These are phyloP conservation scores for Chlamydomonas schloesseri DNA, from an alignment of 139 green algal genomes.

Conservation along the genomic window DNA sequence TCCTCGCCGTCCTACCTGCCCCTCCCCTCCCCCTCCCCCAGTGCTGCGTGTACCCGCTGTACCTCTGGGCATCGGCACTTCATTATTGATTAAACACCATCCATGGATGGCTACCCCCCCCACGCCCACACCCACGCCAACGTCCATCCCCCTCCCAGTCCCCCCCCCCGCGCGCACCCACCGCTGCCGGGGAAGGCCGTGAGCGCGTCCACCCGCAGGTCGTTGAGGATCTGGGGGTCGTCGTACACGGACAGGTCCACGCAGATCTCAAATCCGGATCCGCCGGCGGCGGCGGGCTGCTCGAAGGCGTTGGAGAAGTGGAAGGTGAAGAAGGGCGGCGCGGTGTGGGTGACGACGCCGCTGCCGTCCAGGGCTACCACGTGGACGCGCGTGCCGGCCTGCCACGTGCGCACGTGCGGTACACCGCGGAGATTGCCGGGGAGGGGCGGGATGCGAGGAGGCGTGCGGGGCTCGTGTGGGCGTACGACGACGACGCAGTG, in stretches of 20 bases:
- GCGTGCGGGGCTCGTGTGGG: no score
- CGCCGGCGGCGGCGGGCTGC: neutral
- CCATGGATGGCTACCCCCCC: no score
- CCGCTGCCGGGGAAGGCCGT: slow-evolving; percentile 36
- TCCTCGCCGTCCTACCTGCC: no score
- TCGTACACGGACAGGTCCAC: slow-evolving; percentile 80
- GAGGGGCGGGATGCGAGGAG: no score
- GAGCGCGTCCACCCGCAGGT: slow-evolving; percentile 59
- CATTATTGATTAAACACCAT: no score
- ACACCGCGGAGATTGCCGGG: no score
- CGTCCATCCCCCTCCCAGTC: no score
- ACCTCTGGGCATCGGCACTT: no score
- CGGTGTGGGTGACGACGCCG: slow-evolving; percentile 49
- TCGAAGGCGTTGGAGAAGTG: slow-evolving; percentile 82
- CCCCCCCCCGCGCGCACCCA: neutral
- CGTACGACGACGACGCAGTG: no score
- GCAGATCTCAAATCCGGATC: slow-evolving; percentile 57
- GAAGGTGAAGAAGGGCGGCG: slow-evolving; percentile 79
- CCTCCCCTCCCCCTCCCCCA: no score
- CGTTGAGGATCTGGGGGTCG: slow-evolving; percentile 61
- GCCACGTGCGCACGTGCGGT: neutral
- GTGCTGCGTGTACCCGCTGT: no score
- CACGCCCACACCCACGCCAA: no score
- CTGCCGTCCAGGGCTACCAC: slow-evolving; percentile 69
- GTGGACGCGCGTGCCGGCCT: slow-evolving; percentile 68